phyloP scores from a whole-genome alignment of 345 rosid species.

The Laguncularia racemosa region DNA sequence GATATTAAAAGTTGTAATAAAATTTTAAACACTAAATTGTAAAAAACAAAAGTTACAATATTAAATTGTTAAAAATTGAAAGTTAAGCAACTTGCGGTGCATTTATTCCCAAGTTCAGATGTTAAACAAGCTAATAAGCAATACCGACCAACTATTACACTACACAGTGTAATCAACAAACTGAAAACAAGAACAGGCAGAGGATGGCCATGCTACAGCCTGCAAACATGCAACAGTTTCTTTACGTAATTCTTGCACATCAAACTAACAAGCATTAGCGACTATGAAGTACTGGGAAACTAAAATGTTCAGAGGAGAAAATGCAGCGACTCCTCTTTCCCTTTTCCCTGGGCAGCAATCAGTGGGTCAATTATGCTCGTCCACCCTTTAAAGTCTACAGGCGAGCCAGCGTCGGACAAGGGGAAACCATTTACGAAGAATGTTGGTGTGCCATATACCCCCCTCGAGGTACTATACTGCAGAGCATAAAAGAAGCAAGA shows the following conservation, averaged over 20 bases:
- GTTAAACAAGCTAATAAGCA: too few relatives aligned
- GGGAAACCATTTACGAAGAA: constrained; percentile 40
- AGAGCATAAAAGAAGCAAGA: constrained; percentile 8
- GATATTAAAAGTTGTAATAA: too few relatives aligned
- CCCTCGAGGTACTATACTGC: constrained; percentile 48
- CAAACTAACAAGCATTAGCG: background rate
- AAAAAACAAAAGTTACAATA: too few relatives aligned
- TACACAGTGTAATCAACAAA: too few relatives aligned
- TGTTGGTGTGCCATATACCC: constrained; percentile 38
- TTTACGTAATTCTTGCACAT: background rate
- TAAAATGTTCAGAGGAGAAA: constrained; percentile 4
- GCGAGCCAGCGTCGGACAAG: constrained; percentile 28
- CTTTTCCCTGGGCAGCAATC: constrained; percentile 7
- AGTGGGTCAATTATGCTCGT: constrained; percentile 32
- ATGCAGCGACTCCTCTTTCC: constrained; percentile 3
- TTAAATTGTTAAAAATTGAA: too few relatives aligned
- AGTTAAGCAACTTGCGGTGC: too few relatives aligned
- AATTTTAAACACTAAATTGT: too few relatives aligned
- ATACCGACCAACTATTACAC: too few relatives aligned
- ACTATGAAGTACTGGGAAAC: background rate
- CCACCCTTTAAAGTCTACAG: constrained; percentile 34
- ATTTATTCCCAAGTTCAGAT: too few relatives aligned
- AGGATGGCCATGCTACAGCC: too few relatives aligned
- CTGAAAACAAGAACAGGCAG: too few relatives aligned
- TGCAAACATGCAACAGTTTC: too few relatives aligned